Percentiles rank a stretch among this genome's conserved stretches.
Conservation (phyloP, 2,329 filamentous ascomycete genomes). For the Aciculosporium take region DNA sequence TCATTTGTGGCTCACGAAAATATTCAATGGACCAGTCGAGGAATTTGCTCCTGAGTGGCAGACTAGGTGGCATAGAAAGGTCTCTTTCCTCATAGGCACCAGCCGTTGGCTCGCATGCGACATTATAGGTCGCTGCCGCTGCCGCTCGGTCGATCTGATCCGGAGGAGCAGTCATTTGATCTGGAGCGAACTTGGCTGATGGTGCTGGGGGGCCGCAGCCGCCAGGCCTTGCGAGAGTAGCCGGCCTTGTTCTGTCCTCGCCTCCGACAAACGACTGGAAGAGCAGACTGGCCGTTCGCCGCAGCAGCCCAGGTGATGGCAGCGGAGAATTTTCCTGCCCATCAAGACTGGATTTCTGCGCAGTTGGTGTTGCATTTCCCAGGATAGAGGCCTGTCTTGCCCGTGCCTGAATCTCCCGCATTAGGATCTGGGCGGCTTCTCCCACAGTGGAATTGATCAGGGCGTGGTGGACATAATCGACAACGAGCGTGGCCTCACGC, state of each 20-base stretch:
- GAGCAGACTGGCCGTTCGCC: slow-evolving; percentile 48
- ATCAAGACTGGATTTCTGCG: slow-evolving; percentile 30
- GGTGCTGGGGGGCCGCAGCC: slow-evolving; percentile 17
- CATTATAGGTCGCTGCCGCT: slow-evolving; percentile 56
- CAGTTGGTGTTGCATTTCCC: slow-evolving; percentile 26
- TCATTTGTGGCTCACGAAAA: slow-evolving; percentile 97
- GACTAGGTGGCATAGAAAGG: slow-evolving; percentile 39
- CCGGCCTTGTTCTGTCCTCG: slow-evolving; percentile 29
- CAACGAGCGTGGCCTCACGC: slow-evolving; percentile 66
- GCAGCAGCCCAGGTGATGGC: slow-evolving; percentile 43
- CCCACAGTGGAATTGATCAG: slow-evolving; percentile 67
- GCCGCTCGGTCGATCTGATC: slow-evolving; percentile 59
- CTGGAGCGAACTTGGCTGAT: slow-evolving; percentile 24
- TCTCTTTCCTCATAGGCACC: slow-evolving; percentile 56
- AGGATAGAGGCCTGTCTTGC: slow-evolving; percentile 30
- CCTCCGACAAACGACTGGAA: slow-evolving; percentile 42
- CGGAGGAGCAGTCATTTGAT: slow-evolving; percentile 40
- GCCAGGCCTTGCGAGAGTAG: slow-evolving; percentile 16
- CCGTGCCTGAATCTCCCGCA: slow-evolving; percentile 55
- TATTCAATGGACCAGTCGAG: slow-evolving; percentile 95
- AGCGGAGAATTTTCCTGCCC: slow-evolving; percentile 26
- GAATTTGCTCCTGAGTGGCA: slow-evolving; percentile 74
- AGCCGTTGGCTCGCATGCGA: slow-evolving; percentile 65
- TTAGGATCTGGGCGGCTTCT: slow-evolving; percentile 51
- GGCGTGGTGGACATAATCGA: slow-evolving; percentile 71